A percentile compares a stretch with the other conserved stretches of the same genome.
Conservation (phyloP, 768 basidiomycete genomes). For the Mrakia hoshinonis region DNA sequence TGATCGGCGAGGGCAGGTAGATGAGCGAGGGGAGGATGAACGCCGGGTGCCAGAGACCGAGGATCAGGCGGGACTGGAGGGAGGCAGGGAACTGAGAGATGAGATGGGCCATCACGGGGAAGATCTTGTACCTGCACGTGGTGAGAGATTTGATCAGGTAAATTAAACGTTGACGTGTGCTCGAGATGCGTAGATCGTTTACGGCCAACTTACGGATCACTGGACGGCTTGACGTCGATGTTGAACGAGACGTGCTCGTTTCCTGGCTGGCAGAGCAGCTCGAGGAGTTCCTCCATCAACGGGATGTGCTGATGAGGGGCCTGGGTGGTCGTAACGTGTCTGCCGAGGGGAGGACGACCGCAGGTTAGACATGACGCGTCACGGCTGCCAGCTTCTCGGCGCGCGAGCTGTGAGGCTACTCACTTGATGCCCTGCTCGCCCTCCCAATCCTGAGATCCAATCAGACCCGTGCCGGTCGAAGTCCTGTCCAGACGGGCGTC, state of each 20-base stretch:
- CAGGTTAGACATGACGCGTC: no score
- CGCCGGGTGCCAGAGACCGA: conserved; percentile 43
- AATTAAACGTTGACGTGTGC: no score
- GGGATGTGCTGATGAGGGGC: not conserved
- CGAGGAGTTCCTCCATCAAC: not conserved
- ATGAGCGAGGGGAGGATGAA: conserved; percentile 38
- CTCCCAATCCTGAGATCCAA: conserved; percentile 38
- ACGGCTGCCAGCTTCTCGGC: not conserved
- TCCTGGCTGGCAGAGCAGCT: conserved; percentile 32
- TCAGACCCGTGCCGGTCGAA: conserved; percentile 40
- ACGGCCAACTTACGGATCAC: no score
- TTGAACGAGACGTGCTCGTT: conserved; percentile 40
- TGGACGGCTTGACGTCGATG: conserved; percentile 41
- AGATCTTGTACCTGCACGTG: conserved; percentile 34
- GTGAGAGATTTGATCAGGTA: no score
- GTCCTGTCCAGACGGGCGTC: conserved; percentile 42
- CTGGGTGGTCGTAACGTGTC: not conserved
- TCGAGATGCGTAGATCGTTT: no score
- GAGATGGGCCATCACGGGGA: conserved; percentile 39
- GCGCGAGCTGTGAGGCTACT: conserved; percentile 12
- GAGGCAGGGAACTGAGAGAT: conserved; percentile 30
- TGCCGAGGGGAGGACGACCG: not conserved
- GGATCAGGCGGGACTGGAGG: conserved; percentile 38
- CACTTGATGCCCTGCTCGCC: conserved; percentile 37
- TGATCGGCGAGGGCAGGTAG: conserved; percentile 36